Conservation (phyloP, 495 filamentous ascomycete genomes). For the Xylaria scruposa region DNA sequence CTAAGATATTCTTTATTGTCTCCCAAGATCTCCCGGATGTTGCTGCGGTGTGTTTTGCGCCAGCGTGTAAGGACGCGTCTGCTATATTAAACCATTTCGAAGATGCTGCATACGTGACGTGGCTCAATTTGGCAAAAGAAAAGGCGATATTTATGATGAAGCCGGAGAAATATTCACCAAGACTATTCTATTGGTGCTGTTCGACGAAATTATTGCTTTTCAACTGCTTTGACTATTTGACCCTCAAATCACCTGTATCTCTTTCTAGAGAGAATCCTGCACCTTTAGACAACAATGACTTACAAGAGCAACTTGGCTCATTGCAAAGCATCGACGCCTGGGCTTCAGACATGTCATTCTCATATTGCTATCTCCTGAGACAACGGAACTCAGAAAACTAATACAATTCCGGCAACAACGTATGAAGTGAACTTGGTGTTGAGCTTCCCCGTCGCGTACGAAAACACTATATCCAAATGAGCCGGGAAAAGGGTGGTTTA, state of each 20-base stretch:
- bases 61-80: neutral
- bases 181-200: neutral
- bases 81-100: neutral
- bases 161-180: neutral
- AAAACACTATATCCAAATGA: neutral
- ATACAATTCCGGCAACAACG: neutral
- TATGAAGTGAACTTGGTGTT: neutral
- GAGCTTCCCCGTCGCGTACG: neutral
- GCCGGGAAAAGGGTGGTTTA: neutral
- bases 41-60: neutral
- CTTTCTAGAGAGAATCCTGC: neutral
- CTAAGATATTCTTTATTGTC: neutral
- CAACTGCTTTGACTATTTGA: neutral
- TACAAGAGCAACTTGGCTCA: neutral
- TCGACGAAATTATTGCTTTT: neutral
- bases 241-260: neutral
- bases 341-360: neutral
- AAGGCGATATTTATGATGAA: neutral
- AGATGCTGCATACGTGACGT: neutral
- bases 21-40: neutral
- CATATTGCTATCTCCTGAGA: neutral
- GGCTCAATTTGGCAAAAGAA: neutral
- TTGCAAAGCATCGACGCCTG: neutral
- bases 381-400: neutral
- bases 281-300: neutral